phyloP scores from a whole-genome alignment of 768 basidiomycete species.

The Russula ochroleuca region DNA sequence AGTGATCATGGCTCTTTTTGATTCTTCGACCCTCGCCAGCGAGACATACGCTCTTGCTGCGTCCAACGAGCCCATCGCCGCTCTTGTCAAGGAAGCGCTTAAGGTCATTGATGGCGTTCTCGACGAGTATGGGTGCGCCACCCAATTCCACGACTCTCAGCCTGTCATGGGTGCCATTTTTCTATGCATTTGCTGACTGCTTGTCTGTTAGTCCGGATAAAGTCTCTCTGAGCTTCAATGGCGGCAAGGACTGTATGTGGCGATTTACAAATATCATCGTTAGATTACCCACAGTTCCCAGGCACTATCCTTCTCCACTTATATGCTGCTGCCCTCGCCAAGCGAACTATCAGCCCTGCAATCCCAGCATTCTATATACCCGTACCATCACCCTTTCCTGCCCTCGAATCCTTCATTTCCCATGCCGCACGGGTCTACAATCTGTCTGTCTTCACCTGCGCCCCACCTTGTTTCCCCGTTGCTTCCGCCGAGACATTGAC shows the following conservation, averaged over 20 bases:
- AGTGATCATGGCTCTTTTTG: constrained; percentile 33
- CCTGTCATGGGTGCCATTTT: background rate
- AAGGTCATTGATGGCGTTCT: constrained; percentile 76
- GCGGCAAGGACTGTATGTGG: constrained; percentile 92
- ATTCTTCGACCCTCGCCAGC: constrained; percentile 48
- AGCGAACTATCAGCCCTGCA: constrained; percentile 33
- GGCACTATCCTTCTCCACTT: constrained; percentile 95
- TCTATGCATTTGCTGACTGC: constrained; percentile 10
- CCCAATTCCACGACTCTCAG: constrained; percentile 14
- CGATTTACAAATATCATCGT: background rate
- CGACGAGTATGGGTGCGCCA: constrained; percentile 74
- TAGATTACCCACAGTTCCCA: constrained; percentile 34
- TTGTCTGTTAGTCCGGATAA: constrained; percentile 37
- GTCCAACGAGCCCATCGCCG: constrained; percentile 51
- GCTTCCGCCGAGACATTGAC: constrained; percentile 48
- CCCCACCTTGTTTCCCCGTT: constrained; percentile 33
- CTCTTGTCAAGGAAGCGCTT: constrained; percentile 71
- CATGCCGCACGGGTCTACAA: constrained; percentile 57
- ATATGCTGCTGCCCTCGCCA: constrained; percentile 63
- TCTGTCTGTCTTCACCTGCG: constrained; percentile 66
- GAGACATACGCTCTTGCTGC: constrained; percentile 61
- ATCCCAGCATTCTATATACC: constrained; percentile 83
- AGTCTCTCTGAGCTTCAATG: constrained; percentile 92
- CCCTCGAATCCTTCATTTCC: constrained; percentile 80
- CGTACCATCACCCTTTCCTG: constrained; percentile 79